Evolutionary conservation across 225 moss, liverwort and hornwort species (phyloP).

Genomic region (Rhytidiadelphus loreus): DNA sequence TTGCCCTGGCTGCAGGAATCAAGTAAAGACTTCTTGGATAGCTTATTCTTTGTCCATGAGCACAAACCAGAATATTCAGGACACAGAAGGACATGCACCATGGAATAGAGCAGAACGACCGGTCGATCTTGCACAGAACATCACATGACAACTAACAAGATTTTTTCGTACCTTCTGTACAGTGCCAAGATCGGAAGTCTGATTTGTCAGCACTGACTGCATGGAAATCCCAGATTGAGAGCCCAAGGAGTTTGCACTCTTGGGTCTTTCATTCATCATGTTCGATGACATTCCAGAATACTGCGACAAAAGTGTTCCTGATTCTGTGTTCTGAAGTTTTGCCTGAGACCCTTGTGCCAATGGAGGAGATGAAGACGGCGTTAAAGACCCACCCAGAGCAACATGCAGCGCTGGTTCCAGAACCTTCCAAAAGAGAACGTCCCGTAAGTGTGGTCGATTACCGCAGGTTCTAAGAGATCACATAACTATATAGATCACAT

Average conservation of each 20-base stretch:
- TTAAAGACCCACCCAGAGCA: constrained; percentile 9
- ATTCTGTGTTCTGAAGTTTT: constrained; percentile 14
- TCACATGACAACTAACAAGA: background rate
- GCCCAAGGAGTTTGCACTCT: constrained; percentile 9
- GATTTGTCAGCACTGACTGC: constrained; percentile 11
- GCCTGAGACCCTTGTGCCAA: background rate
- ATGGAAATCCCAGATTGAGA: constrained; percentile 22
- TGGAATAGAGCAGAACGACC: background rate
- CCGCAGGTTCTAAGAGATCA: background rate
- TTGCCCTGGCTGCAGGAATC: background rate
- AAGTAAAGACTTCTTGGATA: background rate
- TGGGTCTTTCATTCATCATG: constrained; percentile 23
- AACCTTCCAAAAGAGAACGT: constrained; percentile 17
- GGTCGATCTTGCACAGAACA: background rate
- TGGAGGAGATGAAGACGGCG: constrained; percentile 7
- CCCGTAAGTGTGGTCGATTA: background rate
- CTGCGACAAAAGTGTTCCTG: constrained; percentile 13
- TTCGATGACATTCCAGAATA: constrained; percentile 18
- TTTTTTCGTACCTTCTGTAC: constrained; percentile 22
- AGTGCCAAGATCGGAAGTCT: constrained; percentile 24
- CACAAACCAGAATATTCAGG: background rate
- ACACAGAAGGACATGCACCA: background rate
- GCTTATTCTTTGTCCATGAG: background rate
- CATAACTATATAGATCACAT: background rate
- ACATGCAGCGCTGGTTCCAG: constrained; percentile 25